Base-by-base conservation (phyloP, 345 rosid species). In the Acer saccharum region DNA sequence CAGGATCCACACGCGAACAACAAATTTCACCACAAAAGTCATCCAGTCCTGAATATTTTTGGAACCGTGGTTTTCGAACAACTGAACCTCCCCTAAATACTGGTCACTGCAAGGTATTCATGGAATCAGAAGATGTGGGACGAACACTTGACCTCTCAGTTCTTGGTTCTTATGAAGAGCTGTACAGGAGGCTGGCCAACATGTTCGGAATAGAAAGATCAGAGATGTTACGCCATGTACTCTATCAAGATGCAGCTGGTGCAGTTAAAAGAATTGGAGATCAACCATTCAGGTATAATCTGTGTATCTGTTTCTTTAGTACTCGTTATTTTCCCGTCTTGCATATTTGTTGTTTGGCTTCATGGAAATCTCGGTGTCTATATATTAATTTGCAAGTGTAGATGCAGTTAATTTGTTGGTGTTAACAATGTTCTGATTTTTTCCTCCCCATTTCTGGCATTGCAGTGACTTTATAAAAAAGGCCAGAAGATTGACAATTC, bases 81-180 rank as follows among this genome's bases (percentile, higher is more conserved):
- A 50, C 79, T 68, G 90, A 87, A 75, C 71, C 73, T 18, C 80
- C 75, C 71, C 84, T 83, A 12, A 91, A 89, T 67, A 88, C 91
- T 0, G 95, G 94, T 82, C 97, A 89, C 76, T 92, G 99, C 86
- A 95, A 93, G 83, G 98, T 93, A 14, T 95, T 95, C 86, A 82
- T 93, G 92, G 97, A 93, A 77, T 90, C 98, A 1, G 97, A 92
- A 77, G 97, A 93, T 78, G 89, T 92, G 29, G 97, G 99, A 60
- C 86, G 95, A 55, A 92, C 98, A 20, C 90, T 95, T 6, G 93
- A 95, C 81, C 96, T 95, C 44, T 87, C 93, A 4, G 89, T 76
- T 81, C 82, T 93, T 6, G 86, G 88, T 48, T 91, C 99, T 35
- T 95, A 92, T 64, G 94, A 95, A 78, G 98, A 95, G 75, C 83